Base-by-base conservation (phyloP, 2,329 filamentous ascomycete species). In the Colletotrichum shisoi region DNA sequence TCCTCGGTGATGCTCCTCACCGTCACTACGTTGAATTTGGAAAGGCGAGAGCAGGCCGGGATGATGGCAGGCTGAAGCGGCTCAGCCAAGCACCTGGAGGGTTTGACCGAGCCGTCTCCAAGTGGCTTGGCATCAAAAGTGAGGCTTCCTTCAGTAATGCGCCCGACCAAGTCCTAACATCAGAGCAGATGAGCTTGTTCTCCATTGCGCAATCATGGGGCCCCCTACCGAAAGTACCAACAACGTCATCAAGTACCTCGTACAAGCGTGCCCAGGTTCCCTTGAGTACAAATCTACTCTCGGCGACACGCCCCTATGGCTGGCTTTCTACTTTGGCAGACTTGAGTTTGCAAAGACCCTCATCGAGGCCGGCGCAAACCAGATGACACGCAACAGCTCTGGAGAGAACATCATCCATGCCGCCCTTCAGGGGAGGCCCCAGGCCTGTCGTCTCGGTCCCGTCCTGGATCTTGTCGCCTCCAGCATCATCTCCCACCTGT, bases 341-440 rank as follows among this genome's bases (percentile, higher is more conserved):
- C 71, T 82, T 17, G 79, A 86, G 1, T 83, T 85, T 21, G 84
- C 85, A 17, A 85, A 86, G 72, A 79, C 87, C 0, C 82, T 96
- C 42, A 82, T 94, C 57, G 79, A 83, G 1, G 86, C 85, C 31
- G 91, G 90, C 3, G 91, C 91, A 2, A 87, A 95, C 73, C 89
- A 92, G 73, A 85, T 86, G 1, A 79, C 79, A 40, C 88, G 88
- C 27, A 89, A 92, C 73, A 78, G 78, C 11, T 74, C 78, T 3
- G 87, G 87, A 12, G 83, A 86, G 70, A 96, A 94, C 71, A 79
- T 94, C 17, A 70, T 94, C 1, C 92, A 96, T 73, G 79, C 83
- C 2, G 81, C 88, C 7, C 72, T 80, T 12, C 61, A 66, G 3
- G 73, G 71, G 27, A 72, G 68, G 3, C 80, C 80, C 12, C 74